These are phyloP conservation scores for Camelina laxa DNA, from an alignment of 345 rosid genomes.

Conservation along the genomic window DNA sequence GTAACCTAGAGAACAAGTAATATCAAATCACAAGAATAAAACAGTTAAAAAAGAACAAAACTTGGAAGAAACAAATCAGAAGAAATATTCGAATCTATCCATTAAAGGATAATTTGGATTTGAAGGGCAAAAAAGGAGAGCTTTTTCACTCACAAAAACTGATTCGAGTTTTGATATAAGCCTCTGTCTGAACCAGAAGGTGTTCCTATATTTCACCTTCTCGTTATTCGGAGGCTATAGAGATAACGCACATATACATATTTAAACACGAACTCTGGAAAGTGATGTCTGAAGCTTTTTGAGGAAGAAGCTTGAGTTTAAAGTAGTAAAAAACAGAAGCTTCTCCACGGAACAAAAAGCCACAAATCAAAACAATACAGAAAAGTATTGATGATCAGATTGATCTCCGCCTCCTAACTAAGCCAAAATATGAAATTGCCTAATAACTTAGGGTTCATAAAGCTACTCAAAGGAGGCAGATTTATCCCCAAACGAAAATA, in stretches of 20 bases:
- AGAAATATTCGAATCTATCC: slow-evolving; percentile 31
- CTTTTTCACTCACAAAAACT: slow-evolving; percentile 23
- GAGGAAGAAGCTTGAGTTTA: slow-evolving; percentile 14
- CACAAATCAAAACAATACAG: slow-evolving; percentile 31
- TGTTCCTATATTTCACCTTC: slow-evolving; percentile 38
- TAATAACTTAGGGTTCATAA: slow-evolving; percentile 43
- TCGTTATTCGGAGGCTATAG: slow-evolving; percentile 43
- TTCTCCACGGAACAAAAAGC: slow-evolving; percentile 9
- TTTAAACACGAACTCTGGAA: not conserved
- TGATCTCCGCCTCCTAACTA: slow-evolving; percentile 44
- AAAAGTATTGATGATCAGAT: slow-evolving; percentile 28
- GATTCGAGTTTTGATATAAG: slow-evolving; percentile 42
- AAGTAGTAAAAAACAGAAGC: not conserved
- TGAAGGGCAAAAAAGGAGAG: not conserved
- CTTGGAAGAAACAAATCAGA: not conserved
- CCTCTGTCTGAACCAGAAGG: slow-evolving; percentile 46
- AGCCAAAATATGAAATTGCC: slow-evolving; percentile 38
- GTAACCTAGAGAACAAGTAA: too few relatives aligned
- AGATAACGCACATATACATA: not conserved
- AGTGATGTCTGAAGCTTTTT: slow-evolving; percentile 29
- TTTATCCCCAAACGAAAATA: not conserved
- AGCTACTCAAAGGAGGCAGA: slow-evolving; percentile 42
- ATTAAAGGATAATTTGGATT: not conserved
- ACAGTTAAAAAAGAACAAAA: not conserved
- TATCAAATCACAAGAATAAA: not conserved